These are phyloP conservation scores for Gaeumannomyces tritici DNA, from an alignment of 2,329 filamentous ascomycete species.

Conservation along the genomic window DNA sequence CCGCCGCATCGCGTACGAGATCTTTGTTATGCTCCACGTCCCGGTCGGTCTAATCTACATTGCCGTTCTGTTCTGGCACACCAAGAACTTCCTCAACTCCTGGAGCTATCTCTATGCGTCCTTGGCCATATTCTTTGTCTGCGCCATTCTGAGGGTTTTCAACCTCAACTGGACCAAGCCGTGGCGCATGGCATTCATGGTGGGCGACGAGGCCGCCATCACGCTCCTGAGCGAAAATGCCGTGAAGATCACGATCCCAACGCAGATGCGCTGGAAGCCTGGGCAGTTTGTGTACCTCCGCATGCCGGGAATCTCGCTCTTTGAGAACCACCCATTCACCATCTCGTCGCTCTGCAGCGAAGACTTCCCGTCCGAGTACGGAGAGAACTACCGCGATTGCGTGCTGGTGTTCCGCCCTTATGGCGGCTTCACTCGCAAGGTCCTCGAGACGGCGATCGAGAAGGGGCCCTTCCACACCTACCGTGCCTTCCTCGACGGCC, in stretches of 20 bases:
- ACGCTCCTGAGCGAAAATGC: slow-evolving; percentile 86
- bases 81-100: slow-evolving; percentile 80
- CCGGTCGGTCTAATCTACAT: slow-evolving; percentile 75
- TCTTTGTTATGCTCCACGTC: slow-evolving; percentile 75
- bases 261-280: slow-evolving; percentile 84
- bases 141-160: slow-evolving; percentile 65
- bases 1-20: slow-evolving; percentile 70
- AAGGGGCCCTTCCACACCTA: slow-evolving; percentile 90
- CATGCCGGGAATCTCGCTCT: slow-evolving; percentile 82
- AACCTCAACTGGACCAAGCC: slow-evolving; percentile 88
- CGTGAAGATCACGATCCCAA: slow-evolving; percentile 92
- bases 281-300: slow-evolving; percentile 92
- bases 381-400: slow-evolving; percentile 79
- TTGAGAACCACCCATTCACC: slow-evolving; percentile 94
- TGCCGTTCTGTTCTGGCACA: slow-evolving; percentile 89
- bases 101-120: slow-evolving; percentile 86
- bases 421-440: slow-evolving; percentile 77
- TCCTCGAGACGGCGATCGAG: slow-evolving; percentile 72
- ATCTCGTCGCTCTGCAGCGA: slow-evolving; percentile 88
- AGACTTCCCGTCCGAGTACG: slow-evolving; percentile 87
- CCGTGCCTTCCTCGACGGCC: slow-evolving; percentile 83
- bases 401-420: slow-evolving; percentile 88
- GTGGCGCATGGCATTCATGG: slow-evolving; percentile 68
- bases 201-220: slow-evolving; percentile 85
- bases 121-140: slow-evolving; percentile 66